Evolutionary conservation across 108 stramenopile genomes (phyloP).

Genomic region (Skeletonema tropicum): DNA sequence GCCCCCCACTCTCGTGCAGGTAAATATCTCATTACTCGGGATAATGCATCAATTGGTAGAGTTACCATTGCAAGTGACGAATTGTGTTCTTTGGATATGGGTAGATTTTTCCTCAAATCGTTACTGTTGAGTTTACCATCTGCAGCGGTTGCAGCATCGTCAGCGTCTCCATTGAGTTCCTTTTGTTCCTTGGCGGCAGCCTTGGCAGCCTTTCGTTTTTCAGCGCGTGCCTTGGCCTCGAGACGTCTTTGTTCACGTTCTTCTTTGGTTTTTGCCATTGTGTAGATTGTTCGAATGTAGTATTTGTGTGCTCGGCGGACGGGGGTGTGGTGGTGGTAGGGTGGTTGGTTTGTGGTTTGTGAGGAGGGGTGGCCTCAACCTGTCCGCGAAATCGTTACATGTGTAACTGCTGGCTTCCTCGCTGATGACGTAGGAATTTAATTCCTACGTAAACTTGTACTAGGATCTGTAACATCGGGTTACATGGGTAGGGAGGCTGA

Average conservation of each 20-base stretch:
- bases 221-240: conserved; percentile 48
- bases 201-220: conserved; percentile 46
- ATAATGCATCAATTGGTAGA: conserved; percentile 62
- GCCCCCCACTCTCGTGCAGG: conserved; percentile 77
- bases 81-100: conserved; percentile 41
- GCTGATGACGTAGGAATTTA: too few species aligned
- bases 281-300: too few species aligned
- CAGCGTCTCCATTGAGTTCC: not conserved
- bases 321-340: too few species aligned
- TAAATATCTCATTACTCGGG: conserved; percentile 60
- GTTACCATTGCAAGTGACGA: conserved; percentile 1
- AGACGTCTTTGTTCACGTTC: conserved; percentile 42
- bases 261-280: conserved; percentile 49
- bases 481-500: too few species aligned
- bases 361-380: too few species aligned
- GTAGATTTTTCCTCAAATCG: conserved; percentile 17
- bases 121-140: conserved; percentile 6
- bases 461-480: too few species aligned
- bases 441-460: too few species aligned
- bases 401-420: too few species aligned
- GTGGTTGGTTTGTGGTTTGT: too few species aligned
- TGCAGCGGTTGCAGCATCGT: conserved; percentile 9
- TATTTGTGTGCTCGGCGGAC: too few species aligned
- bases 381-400: too few species aligned
- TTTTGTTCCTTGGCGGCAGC: conserved; percentile 12